phyloP scores from a whole-genome alignment of 1,139 yeast genomes.

The Ogataea hybrid region DNA sequence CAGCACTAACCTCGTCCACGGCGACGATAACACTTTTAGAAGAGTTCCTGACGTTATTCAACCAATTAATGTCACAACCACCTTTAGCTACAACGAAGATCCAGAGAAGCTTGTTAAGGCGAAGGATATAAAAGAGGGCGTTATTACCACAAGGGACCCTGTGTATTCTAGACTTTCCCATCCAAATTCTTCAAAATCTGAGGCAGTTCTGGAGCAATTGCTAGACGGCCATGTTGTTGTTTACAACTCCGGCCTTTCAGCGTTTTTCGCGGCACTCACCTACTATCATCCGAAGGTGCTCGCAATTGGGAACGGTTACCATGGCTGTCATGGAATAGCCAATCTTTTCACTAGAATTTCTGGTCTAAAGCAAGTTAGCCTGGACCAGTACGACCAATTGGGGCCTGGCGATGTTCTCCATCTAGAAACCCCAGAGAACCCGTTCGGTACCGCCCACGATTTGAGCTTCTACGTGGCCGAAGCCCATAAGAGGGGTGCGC shows the following conservation, averaged over 20 bases:
- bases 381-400: constrained; percentile 51
- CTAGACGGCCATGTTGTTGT: constrained; percentile 58
- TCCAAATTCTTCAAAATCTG: constrained; percentile 69
- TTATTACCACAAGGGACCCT: constrained; percentile 34
- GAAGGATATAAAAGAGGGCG: constrained; percentile 32
- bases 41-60: constrained; percentile 62
- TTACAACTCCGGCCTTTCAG: constrained; percentile 77
- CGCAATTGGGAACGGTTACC: constrained; percentile 79
- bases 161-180: constrained; percentile 72
- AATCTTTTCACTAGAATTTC: constrained; percentile 59
- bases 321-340: constrained; percentile 75
- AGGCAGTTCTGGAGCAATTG: constrained; percentile 59
- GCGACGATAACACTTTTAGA: constrained; percentile 54
- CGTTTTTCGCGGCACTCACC: constrained; percentile 77
- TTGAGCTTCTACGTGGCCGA: constrained; percentile 57
- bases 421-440: constrained; percentile 86
- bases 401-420: constrained; percentile 75
- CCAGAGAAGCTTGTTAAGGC: constrained; percentile 52
- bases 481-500: constrained; percentile 76
- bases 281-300: constrained; percentile 71
- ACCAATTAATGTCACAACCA: constrained; percentile 81
- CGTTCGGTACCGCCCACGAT: constrained; percentile 65
- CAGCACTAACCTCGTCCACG: constrained; percentile 58
- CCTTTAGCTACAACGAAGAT: constrained; percentile 62
- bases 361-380: constrained; percentile 51